These are phyloP conservation scores for Colletotrichum graminicola DNA, from an alignment of 2,329 filamentous ascomycete species.

Conservation along the genomic window DNA sequence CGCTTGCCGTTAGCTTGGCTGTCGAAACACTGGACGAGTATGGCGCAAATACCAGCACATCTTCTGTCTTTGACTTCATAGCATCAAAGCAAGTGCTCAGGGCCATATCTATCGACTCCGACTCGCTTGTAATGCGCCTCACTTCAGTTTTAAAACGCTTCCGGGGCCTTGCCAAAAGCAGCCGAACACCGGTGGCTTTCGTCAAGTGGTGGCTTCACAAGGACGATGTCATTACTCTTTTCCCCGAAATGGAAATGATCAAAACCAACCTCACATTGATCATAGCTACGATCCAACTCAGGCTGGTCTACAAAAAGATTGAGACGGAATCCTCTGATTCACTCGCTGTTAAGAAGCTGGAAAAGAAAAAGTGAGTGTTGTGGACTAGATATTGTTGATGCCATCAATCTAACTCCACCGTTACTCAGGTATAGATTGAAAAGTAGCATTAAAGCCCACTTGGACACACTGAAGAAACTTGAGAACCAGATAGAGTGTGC, in stretches of 20 bases:
- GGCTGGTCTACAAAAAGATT: neutral
- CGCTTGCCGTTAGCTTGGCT: neutral
- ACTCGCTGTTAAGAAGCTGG: no score
- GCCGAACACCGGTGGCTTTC: neutral
- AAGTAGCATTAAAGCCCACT: neutral
- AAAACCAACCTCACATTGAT: slow-evolving; percentile 1
- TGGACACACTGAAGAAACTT: neutral
- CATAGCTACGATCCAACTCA: neutral
- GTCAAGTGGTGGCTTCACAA: slow-evolving; percentile 16
- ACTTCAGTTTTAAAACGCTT: neutral
- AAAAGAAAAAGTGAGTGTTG: neutral
- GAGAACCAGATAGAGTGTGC: neutral
- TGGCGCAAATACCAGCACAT: neutral
- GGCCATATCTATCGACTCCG: neutral
- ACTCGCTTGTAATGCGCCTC: neutral
- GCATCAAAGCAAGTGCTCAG: neutral
- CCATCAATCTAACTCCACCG: no score
- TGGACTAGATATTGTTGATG: no score
- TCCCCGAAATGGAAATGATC: slow-evolving; percentile 5
- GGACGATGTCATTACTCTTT: neutral
- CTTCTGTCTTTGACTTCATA: neutral
- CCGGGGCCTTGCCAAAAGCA: no score
- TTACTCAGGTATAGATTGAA: neutral
- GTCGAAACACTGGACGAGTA: neutral
- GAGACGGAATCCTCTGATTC: neutral